phyloP scores from a whole-genome alignment of 352 stramenopile genomes.

The Phytophthora europaea region DNA sequence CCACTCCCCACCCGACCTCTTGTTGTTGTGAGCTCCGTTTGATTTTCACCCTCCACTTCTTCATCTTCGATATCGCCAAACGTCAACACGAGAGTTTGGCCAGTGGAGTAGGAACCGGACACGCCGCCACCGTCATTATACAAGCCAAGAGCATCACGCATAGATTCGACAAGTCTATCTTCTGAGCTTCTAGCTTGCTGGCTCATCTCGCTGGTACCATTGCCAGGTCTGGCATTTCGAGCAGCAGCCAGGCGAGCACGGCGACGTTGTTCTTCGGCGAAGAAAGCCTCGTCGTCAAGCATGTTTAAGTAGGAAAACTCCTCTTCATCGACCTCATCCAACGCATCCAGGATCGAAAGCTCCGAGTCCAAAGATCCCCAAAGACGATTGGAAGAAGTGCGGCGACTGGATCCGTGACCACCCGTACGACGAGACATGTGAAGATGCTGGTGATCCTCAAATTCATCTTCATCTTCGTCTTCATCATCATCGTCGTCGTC shows the following conservation, averaged over 20 bases:
- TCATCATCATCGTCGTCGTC: slow-evolving; percentile 71
- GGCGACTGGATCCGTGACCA: slow-evolving; percentile 41
- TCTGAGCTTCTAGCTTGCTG: slow-evolving; percentile 28
- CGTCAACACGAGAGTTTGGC: slow-evolving; percentile 50
- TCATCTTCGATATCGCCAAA: slow-evolving; percentile 51
- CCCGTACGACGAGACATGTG: slow-evolving; percentile 55
- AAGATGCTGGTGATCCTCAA: slow-evolving; percentile 69
- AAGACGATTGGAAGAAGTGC: slow-evolving; percentile 51
- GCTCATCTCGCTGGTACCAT: slow-evolving; percentile 16
- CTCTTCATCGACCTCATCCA: slow-evolving; percentile 87
- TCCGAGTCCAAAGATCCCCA: slow-evolving; percentile 84
- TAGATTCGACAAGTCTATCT: slow-evolving; percentile 50
- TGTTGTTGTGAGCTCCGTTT: background rate
- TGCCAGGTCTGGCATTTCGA: slow-evolving; percentile 26
- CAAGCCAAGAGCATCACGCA: slow-evolving; percentile 48
- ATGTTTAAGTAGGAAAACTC: slow-evolving; percentile 87
- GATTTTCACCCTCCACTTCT: slow-evolving; percentile 20
- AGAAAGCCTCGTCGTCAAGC: slow-evolving; percentile 72
- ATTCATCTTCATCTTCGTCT: slow-evolving; percentile 67
- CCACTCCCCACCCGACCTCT: slow-evolving; percentile 20
- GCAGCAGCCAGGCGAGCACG: slow-evolving; percentile 42
- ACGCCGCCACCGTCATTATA: slow-evolving; percentile 27
- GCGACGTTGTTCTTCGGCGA: slow-evolving; percentile 65
- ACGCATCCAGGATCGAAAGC: slow-evolving; percentile 72
- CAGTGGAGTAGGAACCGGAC: slow-evolving; percentile 22